phyloP scores from a whole-genome alignment of 345 rosid genomes.

The Eucalyptus pauciflora region DNA sequence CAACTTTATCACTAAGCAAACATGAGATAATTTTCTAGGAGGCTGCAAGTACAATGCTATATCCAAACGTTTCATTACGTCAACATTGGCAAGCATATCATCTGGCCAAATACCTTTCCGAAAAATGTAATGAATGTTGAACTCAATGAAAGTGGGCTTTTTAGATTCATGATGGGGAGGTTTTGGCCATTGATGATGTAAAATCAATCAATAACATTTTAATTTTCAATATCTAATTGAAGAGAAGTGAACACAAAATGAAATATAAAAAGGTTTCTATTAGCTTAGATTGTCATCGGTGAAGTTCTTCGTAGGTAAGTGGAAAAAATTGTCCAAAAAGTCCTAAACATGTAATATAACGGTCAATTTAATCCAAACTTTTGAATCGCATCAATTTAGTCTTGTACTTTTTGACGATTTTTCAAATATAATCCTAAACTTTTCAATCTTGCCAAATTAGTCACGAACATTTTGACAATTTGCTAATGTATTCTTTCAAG shows the following conservation, averaged over 20 bases:
- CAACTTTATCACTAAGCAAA: no score
- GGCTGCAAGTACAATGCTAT: fast-evolving
- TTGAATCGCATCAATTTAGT: not conserved
- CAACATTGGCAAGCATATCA: no score
- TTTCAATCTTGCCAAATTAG: no score
- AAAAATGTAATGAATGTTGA: no score
- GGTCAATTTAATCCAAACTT: fast-evolving
- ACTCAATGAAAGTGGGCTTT: not conserved
- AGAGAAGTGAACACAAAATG: not conserved
- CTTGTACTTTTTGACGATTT: not conserved
- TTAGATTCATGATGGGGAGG: not conserved
- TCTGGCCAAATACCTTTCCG: fast-evolving
- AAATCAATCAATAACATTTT: not conserved
- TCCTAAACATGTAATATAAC: no score
- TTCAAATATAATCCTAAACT: no score
- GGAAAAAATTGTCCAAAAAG: no score
- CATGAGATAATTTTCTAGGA: no score
- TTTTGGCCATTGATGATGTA: not conserved
- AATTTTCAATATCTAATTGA: not conserved
- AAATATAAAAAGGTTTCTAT: not conserved
- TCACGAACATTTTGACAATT: no score
- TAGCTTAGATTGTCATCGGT: not conserved
- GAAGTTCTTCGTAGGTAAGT: not conserved
- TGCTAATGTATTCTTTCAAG: no score
- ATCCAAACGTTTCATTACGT: no score